phyloP scores from a whole-genome alignment of 805 yeast genomes.

The Saccharomyces paradoxus region DNA sequence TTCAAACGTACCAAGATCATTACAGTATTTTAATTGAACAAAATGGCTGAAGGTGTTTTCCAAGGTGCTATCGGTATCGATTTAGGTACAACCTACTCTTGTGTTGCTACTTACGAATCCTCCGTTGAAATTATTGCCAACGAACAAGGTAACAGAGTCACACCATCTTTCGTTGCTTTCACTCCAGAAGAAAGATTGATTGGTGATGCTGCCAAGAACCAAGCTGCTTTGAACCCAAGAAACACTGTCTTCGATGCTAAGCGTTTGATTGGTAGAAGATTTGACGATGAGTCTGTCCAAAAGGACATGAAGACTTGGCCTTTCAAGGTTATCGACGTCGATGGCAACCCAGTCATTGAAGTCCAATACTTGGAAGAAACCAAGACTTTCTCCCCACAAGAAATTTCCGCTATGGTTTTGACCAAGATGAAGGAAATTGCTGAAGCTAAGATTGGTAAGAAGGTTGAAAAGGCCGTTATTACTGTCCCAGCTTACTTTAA shows the following conservation, averaged over 20 bases:
- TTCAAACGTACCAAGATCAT: neutral
- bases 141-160: constrained; percentile 78
- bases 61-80: constrained; percentile 99
- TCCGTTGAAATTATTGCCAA: constrained; percentile 72
- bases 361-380: constrained; percentile 63
- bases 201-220: constrained; percentile 77
- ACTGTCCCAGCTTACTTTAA: constrained; percentile 71
- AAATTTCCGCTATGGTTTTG: constrained; percentile 67
- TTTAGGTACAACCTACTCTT: constrained; percentile 56
- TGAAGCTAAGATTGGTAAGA: constrained; percentile 63
- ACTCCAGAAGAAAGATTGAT: constrained; percentile 67
- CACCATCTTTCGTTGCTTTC: constrained; percentile 74
- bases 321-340: constrained; percentile 58
- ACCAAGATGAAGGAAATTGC: constrained; percentile 78
- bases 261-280: constrained; percentile 76
- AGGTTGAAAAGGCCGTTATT: constrained; percentile 64
- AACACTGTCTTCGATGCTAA: constrained; percentile 78
- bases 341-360: constrained; percentile 59
- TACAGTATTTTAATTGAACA: neutral
- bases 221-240: constrained; percentile 69
- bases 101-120: constrained; percentile 71
- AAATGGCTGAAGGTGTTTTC: constrained; percentile 94
- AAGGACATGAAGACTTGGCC: constrained; percentile 90
- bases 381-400: constrained; percentile 66
- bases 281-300: constrained; percentile 67